Evolutionary conservation across 306 rosid genomes (phyloP), one percentile per base, ranked within the genome.

Genomic region (Astragalus glycyphyllos): DNA sequence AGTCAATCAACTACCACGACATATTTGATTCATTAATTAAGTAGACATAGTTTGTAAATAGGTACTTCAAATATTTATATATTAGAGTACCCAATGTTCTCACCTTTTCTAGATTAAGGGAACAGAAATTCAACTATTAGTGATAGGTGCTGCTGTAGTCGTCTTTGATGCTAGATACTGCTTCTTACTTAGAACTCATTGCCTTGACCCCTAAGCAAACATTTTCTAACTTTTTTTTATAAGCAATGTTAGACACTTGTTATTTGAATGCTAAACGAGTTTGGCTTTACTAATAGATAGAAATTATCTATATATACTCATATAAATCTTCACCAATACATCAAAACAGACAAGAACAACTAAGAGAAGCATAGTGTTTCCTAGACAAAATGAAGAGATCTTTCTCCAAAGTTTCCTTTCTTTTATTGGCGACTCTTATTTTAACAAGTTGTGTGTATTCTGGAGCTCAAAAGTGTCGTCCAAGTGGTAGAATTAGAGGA

Each of bases 391-490:
- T 72, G 79, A 72, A 49, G 71, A 50, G 41, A 3, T 61, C 58
- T 58, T 58, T 10, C 49, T 14, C 65, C 5, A 71, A 26, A 1
- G 13, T 32, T 17, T 60, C 40, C 12, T 64, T 65, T 37, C 35
- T 62, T 38, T 10, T 71, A 11, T 11, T 77, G 15, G 4, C 35
- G 12, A 2, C 48, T 51, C 61, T 80, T 7, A 4, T 80, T 34
- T 5, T 61, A 2, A 48, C 79, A 6, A 56, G 26, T 5, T 73
- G 55, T n/a, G 1, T 54, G 4, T 31, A 12, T 1, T 34, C 70
- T 11, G 80, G 83, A 17, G 79, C 79, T 9, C 85, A 76, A 10
- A 51, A 73, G 0, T 81, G 85, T 4, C 68, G 53, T 0, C 79
- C 82, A 8, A 72, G 76, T 15, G 82, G 82, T 0, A 62, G 51